A percentile compares a stretch with the other conserved stretches of the same genome.
Conservation (phyloP, 768 basidiomycete species). For the Clitopilus hobsonii region DNA sequence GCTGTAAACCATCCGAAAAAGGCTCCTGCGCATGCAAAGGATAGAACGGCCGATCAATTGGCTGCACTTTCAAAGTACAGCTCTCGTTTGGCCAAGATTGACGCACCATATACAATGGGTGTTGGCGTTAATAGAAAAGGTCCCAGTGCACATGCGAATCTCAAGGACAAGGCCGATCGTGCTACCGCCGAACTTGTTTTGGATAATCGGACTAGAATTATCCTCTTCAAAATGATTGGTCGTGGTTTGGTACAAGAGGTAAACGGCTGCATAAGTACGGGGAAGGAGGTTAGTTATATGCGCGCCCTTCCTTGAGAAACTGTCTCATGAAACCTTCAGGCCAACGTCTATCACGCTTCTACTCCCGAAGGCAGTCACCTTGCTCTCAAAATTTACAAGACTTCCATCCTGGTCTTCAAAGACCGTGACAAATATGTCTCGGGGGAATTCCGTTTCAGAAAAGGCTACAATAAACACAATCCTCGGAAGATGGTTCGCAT, state of each 20-base stretch:
- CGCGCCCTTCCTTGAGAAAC: background rate
- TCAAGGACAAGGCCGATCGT: constrained; percentile 94
- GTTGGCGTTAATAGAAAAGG: constrained; percentile 91
- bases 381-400: constrained; percentile 98
- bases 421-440: constrained; percentile 96
- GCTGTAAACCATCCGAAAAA: constrained; percentile 65
- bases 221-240: constrained; percentile 95
- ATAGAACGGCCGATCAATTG: constrained; percentile 69
- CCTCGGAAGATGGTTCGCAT: constrained; percentile 98
- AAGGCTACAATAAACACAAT: constrained; percentile 84
- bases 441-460: constrained; percentile 92
- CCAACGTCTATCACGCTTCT: constrained; percentile 94
- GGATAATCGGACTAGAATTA: constrained; percentile 91
- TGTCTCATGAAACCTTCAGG: constrained; percentile 38
- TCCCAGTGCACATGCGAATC: constrained; percentile 79
- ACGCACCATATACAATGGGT: constrained; percentile 61
- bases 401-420: constrained; percentile 95
- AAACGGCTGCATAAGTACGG: constrained; percentile 95
- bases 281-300: constrained; percentile 83
- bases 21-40: constrained; percentile 32
- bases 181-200: constrained; percentile 97
- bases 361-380: constrained; percentile 54
- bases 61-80: constrained; percentile 73
- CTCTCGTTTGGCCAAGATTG: constrained; percentile 69
- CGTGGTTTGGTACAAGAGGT: constrained; percentile 84